Evolutionary conservation across 2,329 filamentous ascomycete species (phyloP).

Genomic region (Aspergillus flavus): DNA sequence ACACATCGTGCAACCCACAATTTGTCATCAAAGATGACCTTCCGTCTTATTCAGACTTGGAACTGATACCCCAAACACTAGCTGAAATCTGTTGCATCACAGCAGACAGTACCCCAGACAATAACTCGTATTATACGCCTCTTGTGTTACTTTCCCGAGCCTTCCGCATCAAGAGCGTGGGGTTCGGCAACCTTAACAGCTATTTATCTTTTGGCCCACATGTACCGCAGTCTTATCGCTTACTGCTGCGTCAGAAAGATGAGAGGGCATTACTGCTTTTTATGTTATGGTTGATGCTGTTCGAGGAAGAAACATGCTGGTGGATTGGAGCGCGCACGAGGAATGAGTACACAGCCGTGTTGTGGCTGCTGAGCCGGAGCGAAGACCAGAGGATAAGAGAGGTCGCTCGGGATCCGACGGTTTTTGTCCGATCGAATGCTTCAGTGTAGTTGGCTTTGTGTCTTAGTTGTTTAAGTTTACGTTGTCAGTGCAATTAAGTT

Average conservation of each 20-base stretch:
- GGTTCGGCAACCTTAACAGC: background rate
- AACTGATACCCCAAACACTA: background rate
- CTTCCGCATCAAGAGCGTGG: background rate
- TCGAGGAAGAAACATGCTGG: background rate
- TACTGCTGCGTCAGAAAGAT: background rate
- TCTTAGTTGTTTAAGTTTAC: background rate
- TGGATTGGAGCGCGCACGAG: background rate
- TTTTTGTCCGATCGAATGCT: background rate
- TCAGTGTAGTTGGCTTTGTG: background rate
- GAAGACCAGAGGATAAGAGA: background rate
- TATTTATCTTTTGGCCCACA: background rate
- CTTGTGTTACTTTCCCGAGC: background rate
- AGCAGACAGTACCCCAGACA: background rate
- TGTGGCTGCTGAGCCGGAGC: background rate
- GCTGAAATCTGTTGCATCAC: background rate
- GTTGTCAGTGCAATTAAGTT: background rate
- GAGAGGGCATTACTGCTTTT: background rate
- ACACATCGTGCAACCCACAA: background rate
- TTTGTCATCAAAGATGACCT: background rate
- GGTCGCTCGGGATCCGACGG: background rate
- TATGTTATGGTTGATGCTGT: slow-evolving; percentile 1
- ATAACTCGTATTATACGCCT: background rate
- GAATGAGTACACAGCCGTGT: slow-evolving; percentile 4
- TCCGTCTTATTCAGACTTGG: background rate
- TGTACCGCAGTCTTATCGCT: background rate